Evolutionary conservation across 805 yeast genomes (phyloP), one percentile per base, ranked within the genome.

Genomic region (Wickerhamiella kazuoi): DNA sequence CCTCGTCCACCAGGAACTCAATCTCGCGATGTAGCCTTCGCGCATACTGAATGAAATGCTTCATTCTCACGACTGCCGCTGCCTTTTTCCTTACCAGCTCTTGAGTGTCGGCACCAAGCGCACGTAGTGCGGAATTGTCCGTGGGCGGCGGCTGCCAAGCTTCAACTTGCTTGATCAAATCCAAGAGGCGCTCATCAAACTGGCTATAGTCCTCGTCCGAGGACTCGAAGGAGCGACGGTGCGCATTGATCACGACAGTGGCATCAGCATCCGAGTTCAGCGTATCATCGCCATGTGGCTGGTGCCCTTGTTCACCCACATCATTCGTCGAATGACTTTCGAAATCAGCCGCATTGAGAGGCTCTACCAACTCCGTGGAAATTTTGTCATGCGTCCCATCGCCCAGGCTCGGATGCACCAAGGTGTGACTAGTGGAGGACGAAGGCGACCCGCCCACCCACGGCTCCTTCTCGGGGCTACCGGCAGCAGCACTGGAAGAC

Each of bases 71-170:
- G 6, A 36, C 40, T 13, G 33, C 17, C 15, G n/a, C 24, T 2
- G 39, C 40, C 37, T 40, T 40, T 14, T 24, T 19, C 16, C 30
- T 35, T 14, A 40, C 26, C 2, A 36, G 37, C 3, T 19, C 30
- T 4, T 36, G n/a, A 16, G 43, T 40, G 26, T 40, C 43, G n/a
- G 18, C 35, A 13, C 30, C 29, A 2, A 40, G 36, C 20, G 40
- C 37, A 17, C 4, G 16, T 7, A 40, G 26, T 3, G 34, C 43
- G 4, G 31, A 31, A 17, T 36, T 24, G 18, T 23, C 17, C 11
- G 35, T 4, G 14, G 18, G 7, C 3, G 37, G 37, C 3, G 43
- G 43, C 15, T 4, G n/a, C 39, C 39, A 40, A 6, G 14, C 13
- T 16, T 35, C 31, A 21, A 40, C 28, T 20, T 14, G 28, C 5